These are phyloP conservation scores for Pseudogymnoascus sp. DNA, from an alignment of 2,329 filamentous ascomycete species.

Conservation along the genomic window DNA sequence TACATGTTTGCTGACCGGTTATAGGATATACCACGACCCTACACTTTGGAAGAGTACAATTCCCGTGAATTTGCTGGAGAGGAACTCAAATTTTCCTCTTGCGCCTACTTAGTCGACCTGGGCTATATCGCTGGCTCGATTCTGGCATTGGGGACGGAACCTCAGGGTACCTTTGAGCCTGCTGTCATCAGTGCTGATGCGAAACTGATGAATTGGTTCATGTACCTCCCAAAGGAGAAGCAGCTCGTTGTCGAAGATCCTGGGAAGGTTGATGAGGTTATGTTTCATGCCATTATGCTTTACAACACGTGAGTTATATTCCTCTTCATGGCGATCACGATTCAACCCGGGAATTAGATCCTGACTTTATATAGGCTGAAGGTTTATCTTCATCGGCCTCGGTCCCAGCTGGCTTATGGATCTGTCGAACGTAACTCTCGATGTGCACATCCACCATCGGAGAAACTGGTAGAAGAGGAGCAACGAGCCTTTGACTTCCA, in stretches of 20 bases:
- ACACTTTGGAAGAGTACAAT: conserved; percentile 32
- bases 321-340: neutral
- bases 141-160: conserved; percentile 25
- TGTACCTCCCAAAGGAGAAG: conserved; percentile 35
- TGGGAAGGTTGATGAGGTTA: conserved; percentile 32
- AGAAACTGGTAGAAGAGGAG: neutral
- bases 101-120: conserved; percentile 34
- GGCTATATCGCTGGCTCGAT: conserved; percentile 31
- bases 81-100: conserved; percentile 34
- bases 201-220: conserved; percentile 33
- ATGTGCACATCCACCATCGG: conserved; percentile 18
- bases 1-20: conserved; percentile 12
- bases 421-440: conserved; percentile 18
- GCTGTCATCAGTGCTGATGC: conserved; percentile 31
- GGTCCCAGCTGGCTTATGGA: conserved; percentile 21
- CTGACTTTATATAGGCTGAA: conserved; percentile 15
- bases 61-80: conserved; percentile 28
- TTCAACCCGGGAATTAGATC: neutral
- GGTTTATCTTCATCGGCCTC: conserved; percentile 22
- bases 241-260: conserved; percentile 32
- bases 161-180: conserved; percentile 20
- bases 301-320: conserved; percentile 30
- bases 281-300: conserved; percentile 32
- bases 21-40: conserved; percentile 30
- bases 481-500: neutral